Conservation (phyloP, 2,329 filamentous ascomycete species). For the Aspergillus terreus region DNA sequence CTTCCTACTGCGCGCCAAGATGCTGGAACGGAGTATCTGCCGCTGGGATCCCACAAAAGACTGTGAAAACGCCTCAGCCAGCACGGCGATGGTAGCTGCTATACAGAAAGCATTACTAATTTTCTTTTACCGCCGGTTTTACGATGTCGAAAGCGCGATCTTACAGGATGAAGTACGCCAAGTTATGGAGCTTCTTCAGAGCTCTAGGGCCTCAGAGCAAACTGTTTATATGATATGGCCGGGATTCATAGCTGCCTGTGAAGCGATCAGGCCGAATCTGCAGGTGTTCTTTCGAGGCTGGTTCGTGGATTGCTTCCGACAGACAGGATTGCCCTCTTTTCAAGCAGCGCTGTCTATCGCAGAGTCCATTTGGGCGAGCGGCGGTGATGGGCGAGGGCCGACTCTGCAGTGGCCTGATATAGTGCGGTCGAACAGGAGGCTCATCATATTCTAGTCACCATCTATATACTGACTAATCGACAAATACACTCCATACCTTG, state of each 20-base stretch:
- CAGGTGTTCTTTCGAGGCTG: constrained; percentile 33
- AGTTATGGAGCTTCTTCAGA: constrained; percentile 35
- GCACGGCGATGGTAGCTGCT: constrained; percentile 33
- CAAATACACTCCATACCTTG: too few relatives aligned
- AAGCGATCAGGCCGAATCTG: constrained; percentile 36
- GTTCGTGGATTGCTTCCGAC: constrained; percentile 19
- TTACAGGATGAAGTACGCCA: constrained; percentile 37
- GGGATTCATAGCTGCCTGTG: constrained; percentile 43
- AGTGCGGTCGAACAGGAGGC: background rate
- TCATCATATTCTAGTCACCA: background rate
- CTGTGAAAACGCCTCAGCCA: constrained; percentile 6
- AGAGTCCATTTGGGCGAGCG: background rate
- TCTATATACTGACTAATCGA: too few relatives aligned
- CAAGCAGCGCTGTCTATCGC: background rate
- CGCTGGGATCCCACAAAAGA: constrained; percentile 2
- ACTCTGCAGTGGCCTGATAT: constrained; percentile 1
- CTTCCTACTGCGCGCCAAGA: constrained; percentile 1
- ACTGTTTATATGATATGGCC: constrained; percentile 40
- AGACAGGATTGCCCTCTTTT: background rate
- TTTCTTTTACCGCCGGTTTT: constrained; percentile 46
- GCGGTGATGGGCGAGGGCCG: background rate
- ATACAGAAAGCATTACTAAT: constrained; percentile 44
- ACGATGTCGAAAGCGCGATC: constrained; percentile 39
- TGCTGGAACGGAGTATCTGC: background rate
- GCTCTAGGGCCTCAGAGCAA: constrained; percentile 24